Conservation (phyloP, 2,329 filamentous ascomycete species). For the Geosmithia putterillii region DNA sequence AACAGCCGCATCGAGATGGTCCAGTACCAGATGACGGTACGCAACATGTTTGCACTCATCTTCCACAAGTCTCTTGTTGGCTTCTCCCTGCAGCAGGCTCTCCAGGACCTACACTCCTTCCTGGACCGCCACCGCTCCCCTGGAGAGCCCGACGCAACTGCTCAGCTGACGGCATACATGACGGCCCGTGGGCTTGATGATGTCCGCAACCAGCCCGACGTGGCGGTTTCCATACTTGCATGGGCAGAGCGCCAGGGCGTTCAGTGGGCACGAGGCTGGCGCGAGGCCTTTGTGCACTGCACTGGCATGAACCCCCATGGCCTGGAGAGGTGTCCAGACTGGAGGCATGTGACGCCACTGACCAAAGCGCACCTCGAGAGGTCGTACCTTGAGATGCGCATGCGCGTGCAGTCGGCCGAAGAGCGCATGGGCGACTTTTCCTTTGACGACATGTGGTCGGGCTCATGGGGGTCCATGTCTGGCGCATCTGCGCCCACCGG, state of each 20-base stretch:
- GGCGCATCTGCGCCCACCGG: slow-evolving; percentile 17
- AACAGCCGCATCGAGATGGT: slow-evolving; percentile 33
- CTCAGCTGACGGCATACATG: slow-evolving; percentile 49
- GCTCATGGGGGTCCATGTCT: slow-evolving; percentile 3
- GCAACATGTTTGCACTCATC: slow-evolving; percentile 56
- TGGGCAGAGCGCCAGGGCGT: slow-evolving; percentile 54
- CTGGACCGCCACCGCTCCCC: slow-evolving; percentile 46
- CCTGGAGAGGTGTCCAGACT: slow-evolving; percentile 43
- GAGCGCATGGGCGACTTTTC: slow-evolving; percentile 47
- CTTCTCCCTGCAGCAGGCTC: slow-evolving; percentile 47
- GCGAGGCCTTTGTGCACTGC: slow-evolving; percentile 55
- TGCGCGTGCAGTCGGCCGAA: slow-evolving; percentile 50
- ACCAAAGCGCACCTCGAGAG: slow-evolving; percentile 51
- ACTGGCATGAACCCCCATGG: slow-evolving; percentile 46
- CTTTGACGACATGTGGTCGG: slow-evolving; percentile 49
- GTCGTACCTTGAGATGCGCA: slow-evolving; percentile 47
- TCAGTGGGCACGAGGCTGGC: slow-evolving; percentile 54
- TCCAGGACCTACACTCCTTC: slow-evolving; percentile 48
- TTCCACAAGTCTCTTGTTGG: slow-evolving; percentile 55
- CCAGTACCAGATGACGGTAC: slow-evolving; percentile 51
- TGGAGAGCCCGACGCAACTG: slow-evolving; percentile 38
- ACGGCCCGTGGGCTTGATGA: slow-evolving; percentile 49
- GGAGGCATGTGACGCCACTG: slow-evolving; percentile 44
- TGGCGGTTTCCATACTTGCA: slow-evolving; percentile 48
- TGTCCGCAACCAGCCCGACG: slow-evolving; percentile 45